These are phyloP conservation scores for Lasiodiplodia citricola DNA, from an alignment of 2,329 filamentous ascomycete genomes.

Conservation along the genomic window DNA sequence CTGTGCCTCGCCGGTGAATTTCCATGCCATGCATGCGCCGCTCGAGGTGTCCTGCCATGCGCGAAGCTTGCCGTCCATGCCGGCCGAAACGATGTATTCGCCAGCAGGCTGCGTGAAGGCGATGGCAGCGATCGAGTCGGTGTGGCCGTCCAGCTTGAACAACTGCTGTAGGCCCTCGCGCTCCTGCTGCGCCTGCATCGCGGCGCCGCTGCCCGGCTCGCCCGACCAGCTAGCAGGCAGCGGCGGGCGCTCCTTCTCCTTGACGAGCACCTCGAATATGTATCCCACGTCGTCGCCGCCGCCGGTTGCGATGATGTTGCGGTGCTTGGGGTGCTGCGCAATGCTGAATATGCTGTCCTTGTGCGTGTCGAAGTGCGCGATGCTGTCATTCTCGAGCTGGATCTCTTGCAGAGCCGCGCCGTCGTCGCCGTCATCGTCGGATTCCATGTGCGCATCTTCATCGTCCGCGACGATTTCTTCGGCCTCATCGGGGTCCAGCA, in stretches of 20 bases:
- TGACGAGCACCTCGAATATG: constrained; percentile 73
- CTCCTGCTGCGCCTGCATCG: constrained; percentile 51
- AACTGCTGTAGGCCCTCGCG: constrained; percentile 67
- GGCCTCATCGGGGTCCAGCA: constrained; percentile 78
- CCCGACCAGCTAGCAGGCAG: constrained; percentile 78
- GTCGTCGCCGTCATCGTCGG: constrained; percentile 62
- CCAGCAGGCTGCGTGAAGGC: constrained; percentile 83
- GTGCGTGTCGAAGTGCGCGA: constrained; percentile 89
- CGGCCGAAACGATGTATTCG: constrained; percentile 84
- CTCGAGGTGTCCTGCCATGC: constrained; percentile 64
- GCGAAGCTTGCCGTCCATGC: constrained; percentile 82
- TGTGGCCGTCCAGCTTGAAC: constrained; percentile 84
- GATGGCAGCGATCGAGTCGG: constrained; percentile 86
- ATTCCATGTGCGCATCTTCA: constrained; percentile 78
- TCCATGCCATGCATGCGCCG: constrained; percentile 54
- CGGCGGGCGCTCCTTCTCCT: constrained; percentile 47
- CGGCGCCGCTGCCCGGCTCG: constrained; percentile 44
- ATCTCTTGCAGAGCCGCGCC: constrained; percentile 69
- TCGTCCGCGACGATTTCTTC: constrained; percentile 74
- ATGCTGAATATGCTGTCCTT: constrained; percentile 94
- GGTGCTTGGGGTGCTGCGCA: constrained; percentile 83
- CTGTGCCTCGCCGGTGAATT: constrained; percentile 76
- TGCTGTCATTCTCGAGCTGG: constrained; percentile 85
- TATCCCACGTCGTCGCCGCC: constrained; percentile 87
- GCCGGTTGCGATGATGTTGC: constrained; percentile 82